Percentiles rank a stretch among this genome's conserved stretches.
Evolutionary conservation across 257 asterid genomes (phyloP).

Genomic region (Solanum rostratum): DNA sequence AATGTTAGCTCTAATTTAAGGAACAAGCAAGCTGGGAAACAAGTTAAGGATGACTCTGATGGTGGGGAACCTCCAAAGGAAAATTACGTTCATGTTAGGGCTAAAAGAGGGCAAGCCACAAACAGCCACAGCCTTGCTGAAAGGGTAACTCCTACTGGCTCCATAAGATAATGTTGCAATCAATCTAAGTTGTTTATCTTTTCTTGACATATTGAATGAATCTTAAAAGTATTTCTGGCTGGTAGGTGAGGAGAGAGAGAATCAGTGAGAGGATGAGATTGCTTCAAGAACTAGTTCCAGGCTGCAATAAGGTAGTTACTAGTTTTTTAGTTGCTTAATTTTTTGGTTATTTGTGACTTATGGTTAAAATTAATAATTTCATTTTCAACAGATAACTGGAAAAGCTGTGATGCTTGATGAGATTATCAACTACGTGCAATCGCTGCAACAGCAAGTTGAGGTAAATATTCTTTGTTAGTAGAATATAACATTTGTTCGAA

Average conservation of each 20-base stretch:
- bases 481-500: background rate
- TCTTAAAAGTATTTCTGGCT: background rate
- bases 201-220: background rate
- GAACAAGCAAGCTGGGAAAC: constrained; percentile 40
- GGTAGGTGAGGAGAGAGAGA: constrained; percentile 82
- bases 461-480: constrained; percentile 18
- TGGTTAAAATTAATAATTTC: background rate
- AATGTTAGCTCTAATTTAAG: constrained; percentile 17
- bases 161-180: background rate
- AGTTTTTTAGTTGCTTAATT: background rate
- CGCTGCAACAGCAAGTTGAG: constrained; percentile 95
- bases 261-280: constrained; percentile 93
- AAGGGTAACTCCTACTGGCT: constrained; percentile 39
- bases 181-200: background rate
- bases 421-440: constrained; percentile 92
- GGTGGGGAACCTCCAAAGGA: constrained; percentile 62
- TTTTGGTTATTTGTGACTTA: background rate
- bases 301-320: constrained; percentile 68
- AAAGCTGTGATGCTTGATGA: constrained; percentile 99
- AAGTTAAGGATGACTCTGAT: constrained; percentile 32
- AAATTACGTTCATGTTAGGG: constrained; percentile 73
- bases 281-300: constrained; percentile 94
- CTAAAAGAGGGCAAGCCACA: constrained; percentile 91
- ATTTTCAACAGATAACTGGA: constrained; percentile 58
- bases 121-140: constrained; percentile 97